Conservation (phyloP, 2,329 filamentous ascomycete species). For the Chaetomium sp. region DNA sequence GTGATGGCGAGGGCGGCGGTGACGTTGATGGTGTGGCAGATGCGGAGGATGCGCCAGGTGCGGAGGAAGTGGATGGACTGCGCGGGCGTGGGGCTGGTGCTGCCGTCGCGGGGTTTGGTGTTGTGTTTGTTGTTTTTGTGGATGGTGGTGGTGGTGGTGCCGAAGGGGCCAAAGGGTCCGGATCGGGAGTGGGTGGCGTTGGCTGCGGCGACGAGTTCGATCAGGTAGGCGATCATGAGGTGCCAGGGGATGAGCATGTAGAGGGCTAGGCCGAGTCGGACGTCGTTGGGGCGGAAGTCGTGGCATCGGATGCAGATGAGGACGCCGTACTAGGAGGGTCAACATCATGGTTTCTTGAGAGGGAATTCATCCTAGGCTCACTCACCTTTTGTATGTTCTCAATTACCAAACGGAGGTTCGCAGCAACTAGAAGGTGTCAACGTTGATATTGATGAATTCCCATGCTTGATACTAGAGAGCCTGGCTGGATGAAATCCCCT, state of each 20-base stretch:
- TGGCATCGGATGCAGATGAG: conserved; percentile 88
- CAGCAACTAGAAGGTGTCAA: conserved; percentile 57
- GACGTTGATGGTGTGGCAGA: conserved; percentile 77
- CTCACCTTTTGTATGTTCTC: conserved; percentile 89
- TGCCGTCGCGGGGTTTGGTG: conserved; percentile 43
- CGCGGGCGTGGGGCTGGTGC: conserved; percentile 50
- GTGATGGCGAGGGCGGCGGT: conserved; percentile 74
- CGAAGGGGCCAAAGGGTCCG: too few relatives aligned
- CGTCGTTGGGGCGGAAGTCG: conserved; percentile 73
- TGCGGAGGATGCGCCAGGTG: conserved; percentile 75
- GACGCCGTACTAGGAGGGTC: conserved; percentile 68
- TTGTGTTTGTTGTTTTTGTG: conserved; percentile 29
- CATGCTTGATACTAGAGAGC: background rate
- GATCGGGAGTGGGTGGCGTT: conserved; percentile 66
- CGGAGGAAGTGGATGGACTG: conserved; percentile 60
- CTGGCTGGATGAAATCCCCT: conserved; percentile 27
- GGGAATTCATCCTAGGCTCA: background rate
- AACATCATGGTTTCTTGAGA: background rate
- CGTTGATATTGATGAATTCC: background rate
- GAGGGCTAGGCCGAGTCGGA: conserved; percentile 67
- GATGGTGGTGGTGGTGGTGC: too few relatives aligned
- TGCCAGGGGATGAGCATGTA: conserved; percentile 88
- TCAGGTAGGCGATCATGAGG: conserved; percentile 81
- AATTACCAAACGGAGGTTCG: conserved; percentile 88
- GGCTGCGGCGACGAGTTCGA: conserved; percentile 76